Base-by-base conservation (phyloP, 140 eudicot genomes). In the Eryngium alpinum region DNA sequence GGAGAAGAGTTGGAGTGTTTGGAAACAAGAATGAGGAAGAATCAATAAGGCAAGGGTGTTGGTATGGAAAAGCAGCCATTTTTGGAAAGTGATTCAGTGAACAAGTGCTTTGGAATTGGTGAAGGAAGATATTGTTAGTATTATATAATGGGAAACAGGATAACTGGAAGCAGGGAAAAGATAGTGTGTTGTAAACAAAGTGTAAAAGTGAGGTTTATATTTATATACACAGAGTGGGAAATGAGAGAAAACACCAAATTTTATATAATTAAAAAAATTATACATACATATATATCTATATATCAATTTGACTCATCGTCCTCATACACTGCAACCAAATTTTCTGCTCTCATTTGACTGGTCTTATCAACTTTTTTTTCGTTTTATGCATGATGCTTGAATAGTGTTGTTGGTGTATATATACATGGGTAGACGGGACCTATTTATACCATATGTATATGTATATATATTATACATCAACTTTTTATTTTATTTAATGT, bases 31-130 rank as follows among this genome's bases (percentile, higher is more conserved):
- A 79, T 77, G 80, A 25, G 79, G 63, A n/a, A 72, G 85, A 84
- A 70, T 92, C 91, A 77, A 84, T 71, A n/a, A 80, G 72, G 77
- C 73, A 85, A 78, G 89, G 87, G 29, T 87, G 81, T 27, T 92
- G 88, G 84, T 87, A 81, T 81, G 92, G 83, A 84, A 92, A 93
- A 50, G 97, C 93, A 84, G 97, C 94, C 98, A 93, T 92, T 77
- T 83, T 78, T 77, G 38, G 66, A 76, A 51, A 50, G 79, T 49
- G 33, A 75, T 38, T 43, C 16, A 73, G 21, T 51, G 50, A 74
- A 74, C 43, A 75, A 27, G 50, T 71, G 80, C 79, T 82, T 75
- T 86, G 86, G 83, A 73, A 75, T 69, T 74, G 71, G 63, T 67
- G 74, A 13, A 28, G 29, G 32, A 28, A 67, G 79, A 57, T 24